Percentiles rank a stretch among this genome's conserved stretches.
Evolutionary conservation across 164 flowering plant species (phyloP).

Genomic region (Magnolia officinalis): DNA sequence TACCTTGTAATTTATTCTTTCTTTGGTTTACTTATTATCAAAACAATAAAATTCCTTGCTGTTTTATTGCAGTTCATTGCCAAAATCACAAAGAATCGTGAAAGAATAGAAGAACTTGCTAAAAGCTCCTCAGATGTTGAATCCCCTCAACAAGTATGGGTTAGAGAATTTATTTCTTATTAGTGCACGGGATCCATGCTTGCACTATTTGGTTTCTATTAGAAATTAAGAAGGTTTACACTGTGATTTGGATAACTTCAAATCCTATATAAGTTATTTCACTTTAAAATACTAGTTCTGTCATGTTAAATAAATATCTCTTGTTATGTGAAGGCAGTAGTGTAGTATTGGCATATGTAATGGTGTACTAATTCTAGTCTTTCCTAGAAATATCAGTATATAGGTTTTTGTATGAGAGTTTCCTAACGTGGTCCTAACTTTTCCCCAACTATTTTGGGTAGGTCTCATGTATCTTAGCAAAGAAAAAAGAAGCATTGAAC

Average conservation of each 20-base stretch:
- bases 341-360: too few species aligned
- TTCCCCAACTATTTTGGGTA: too few species aligned
- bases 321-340: too few species aligned
- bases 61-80: constrained; percentile 41
- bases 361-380: too few species aligned
- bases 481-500: too few species aligned
- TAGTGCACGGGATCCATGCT: neutral
- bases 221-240: neutral
- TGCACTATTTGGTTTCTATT: neutral
- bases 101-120: constrained; percentile 25
- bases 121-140: constrained; percentile 34
- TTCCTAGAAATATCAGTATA: too few species aligned
- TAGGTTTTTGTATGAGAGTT: too few species aligned
- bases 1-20: neutral
- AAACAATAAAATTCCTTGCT: neutral
- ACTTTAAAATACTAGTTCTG: neutral
- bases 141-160: constrained; percentile 63
- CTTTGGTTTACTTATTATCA: neutral
- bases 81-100: constrained; percentile 32
- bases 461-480: too few species aligned
- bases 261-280: neutral
- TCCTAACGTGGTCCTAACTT: too few species aligned
- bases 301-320: too few species aligned
- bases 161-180: neutral
- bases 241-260: too few species aligned